Conservation (phyloP, 2,329 filamentous ascomycete species). For the Incumbomyces delicatus region DNA sequence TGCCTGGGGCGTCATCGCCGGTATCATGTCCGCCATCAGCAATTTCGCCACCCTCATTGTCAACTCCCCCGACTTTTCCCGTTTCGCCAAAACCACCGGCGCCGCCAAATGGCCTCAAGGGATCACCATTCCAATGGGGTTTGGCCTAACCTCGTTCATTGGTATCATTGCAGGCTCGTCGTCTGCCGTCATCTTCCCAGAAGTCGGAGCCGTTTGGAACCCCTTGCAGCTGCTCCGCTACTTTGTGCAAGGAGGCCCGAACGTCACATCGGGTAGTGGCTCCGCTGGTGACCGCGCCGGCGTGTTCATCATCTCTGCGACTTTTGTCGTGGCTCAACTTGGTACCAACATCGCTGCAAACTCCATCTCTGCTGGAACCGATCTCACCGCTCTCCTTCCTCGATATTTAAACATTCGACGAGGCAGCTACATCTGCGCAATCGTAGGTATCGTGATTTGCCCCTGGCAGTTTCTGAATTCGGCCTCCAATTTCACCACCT, state of each 20-base stretch:
- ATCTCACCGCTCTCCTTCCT: conserved; percentile 44
- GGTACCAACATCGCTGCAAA: conserved; percentile 41
- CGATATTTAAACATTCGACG: conserved; percentile 48
- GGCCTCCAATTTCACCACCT: conserved; percentile 53
- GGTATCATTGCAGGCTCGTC: conserved; percentile 30
- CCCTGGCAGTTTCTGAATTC: conserved; percentile 44
- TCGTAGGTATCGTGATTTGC: conserved; percentile 36
- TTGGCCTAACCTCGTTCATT: conserved; percentile 23
- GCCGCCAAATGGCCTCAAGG: conserved; percentile 19
- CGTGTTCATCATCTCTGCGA: conserved; percentile 38
- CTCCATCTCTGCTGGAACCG: conserved; percentile 44
- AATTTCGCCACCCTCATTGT: conserved; percentile 83
- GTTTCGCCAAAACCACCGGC: conserved; percentile 47
- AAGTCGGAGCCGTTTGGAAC: conserved; percentile 33
- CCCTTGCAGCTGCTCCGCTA: conserved; percentile 33
- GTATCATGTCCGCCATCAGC: conserved; percentile 79
- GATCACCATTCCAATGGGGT: conserved; percentile 14
- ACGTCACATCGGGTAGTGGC: conserved; percentile 28
- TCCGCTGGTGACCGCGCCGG: conserved; percentile 31
- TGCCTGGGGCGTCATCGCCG: conserved; percentile 72
- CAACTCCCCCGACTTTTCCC: conserved; percentile 60
- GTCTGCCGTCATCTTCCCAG: conserved; percentile 24
- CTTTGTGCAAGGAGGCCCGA: conserved; percentile 33
- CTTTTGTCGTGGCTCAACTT: conserved; percentile 37
- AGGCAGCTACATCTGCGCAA: conserved; percentile 39